Base-by-base conservation (phyloP, 768 basidiomycete genomes). In the Leccinum olivaceopallidum region DNA sequence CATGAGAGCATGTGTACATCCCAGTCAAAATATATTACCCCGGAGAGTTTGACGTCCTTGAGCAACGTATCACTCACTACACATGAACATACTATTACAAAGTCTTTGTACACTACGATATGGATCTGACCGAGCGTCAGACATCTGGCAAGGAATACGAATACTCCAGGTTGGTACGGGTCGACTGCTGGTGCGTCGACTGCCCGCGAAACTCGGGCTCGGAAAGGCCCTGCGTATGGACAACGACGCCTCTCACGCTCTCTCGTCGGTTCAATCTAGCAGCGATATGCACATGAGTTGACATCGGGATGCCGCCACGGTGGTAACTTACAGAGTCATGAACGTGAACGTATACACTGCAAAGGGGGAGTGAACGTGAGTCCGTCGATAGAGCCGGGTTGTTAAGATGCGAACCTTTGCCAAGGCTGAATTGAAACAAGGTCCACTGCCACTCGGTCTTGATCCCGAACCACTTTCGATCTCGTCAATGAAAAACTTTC, bases 311-410 rank as follows among this genome's bases (percentile, higher is more conserved):
- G 32, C 24, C 24, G 13, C 12, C 7, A 22, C 16, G 32, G 14
- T 26, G 49, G 34, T 2, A n/a, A 65, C 61, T 57, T 22, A 60
- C 61, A 66, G 48, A 10, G 32, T 58, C 51, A 66, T 47, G 26
- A 63, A 63, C 9, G 65, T 66, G n/a, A 66, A 36, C 14, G 61
- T 63, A n/a, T 63, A 66, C 22, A 63, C 65, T 66, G 6, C 22
- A 4, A n/a, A 30, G 5, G 22, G 12, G 24, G n/a, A n/a, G 36
- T 53, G 34, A 62, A 18, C 28, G 6, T 5, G n/a, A 32, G 22
- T 22, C 20, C 12, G 6, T 26, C 6, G 9, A 37, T 6, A 20
- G 5, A 24, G 5, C 2, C 4, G 4, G 30, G 5, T 30, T 16
- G 6, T 4, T 0, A 44, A 18, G 22, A 26, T 6, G 2, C 59